These are phyloP conservation scores for Paraurostyla sp. DNA, from an alignment of 73 alveolate genomes.

Conservation along the genomic window DNA sequence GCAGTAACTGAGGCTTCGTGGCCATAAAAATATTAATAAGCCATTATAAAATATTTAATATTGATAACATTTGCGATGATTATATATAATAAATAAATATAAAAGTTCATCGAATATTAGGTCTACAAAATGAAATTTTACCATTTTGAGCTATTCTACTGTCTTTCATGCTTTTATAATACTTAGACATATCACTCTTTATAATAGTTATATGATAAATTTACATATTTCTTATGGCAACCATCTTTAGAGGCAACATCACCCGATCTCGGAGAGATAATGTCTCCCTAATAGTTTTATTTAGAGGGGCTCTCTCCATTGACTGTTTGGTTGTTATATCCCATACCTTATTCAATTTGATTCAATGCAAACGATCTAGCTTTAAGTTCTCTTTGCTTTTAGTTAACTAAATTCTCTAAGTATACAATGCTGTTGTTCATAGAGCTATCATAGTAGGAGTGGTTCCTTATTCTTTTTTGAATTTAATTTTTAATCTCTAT, in stretches of 20 bases:
- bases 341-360: too few species aligned
- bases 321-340: too few species aligned
- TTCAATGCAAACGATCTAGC: background rate
- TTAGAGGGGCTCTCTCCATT: too few species aligned
- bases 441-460: background rate
- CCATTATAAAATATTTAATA: background rate
- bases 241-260: background rate
- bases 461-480: background rate
- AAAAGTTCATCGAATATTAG: background rate
- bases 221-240: slow-evolving; percentile 21
- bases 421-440: background rate
- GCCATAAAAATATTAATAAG: background rate
- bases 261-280: too few species aligned
- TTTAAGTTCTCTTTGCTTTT: background rate
- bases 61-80: background rate
- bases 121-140: background rate
- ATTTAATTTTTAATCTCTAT: too few species aligned
- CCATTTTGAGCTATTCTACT: slow-evolving; percentile 10
- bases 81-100: too few species aligned
- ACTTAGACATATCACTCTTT: slow-evolving; percentile 26
- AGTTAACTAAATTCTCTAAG: background rate
- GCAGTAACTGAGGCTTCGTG: background rate
- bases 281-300: too few species aligned
- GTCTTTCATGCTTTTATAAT: slow-evolving; percentile 16
- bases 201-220: background rate